Percentiles rank a stretch among this genome's conserved stretches.
These are phyloP conservation scores for Allantophomopsis lycopodina DNA, from an alignment of 2,329 filamentous ascomycete genomes.

Conservation along the genomic window DNA sequence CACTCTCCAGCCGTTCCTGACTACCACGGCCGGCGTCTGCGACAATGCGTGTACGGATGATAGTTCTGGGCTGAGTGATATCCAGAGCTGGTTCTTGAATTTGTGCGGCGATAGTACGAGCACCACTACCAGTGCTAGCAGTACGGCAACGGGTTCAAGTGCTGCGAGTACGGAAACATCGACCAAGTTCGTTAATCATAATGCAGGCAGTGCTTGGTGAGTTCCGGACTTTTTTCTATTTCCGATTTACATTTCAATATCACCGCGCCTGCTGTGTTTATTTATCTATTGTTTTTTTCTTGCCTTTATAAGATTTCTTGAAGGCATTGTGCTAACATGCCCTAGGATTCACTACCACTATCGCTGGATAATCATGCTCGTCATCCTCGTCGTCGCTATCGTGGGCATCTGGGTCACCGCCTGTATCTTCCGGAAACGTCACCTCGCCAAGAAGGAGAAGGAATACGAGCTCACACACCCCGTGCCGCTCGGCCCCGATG, in stretches of 20 bases:
- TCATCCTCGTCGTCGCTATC: conserved; percentile 59
- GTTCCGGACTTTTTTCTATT: conserved; percentile 6
- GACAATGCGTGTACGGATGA: conserved; percentile 36
- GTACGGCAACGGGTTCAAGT: conserved; percentile 1
- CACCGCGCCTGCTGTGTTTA: no score
- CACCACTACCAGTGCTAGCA: conserved; percentile 8
- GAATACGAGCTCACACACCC: conserved; percentile 20
- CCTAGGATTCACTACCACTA: conserved; percentile 55
- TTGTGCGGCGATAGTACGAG: conserved; percentile 43
- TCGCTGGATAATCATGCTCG: conserved; percentile 72
- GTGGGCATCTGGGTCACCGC: conserved; percentile 51
- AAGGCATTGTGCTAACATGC: background rate
- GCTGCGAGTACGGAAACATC: background rate
- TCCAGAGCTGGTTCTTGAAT: conserved; percentile 57
- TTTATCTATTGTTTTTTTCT: no score
- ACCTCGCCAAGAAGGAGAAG: conserved; percentile 55
- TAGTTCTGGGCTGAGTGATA: conserved; percentile 34
- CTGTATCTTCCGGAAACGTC: conserved; percentile 58
- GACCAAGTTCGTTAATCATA: conserved; percentile 10
- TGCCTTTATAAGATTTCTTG: no score
- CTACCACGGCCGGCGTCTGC: conserved; percentile 45
- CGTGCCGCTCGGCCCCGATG: conserved; percentile 20
- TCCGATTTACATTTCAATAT: background rate
- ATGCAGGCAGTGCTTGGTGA: conserved; percentile 31
- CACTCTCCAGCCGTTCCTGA: conserved; percentile 42